Evolutionary conservation across 306 rosid species (phyloP), one percentile per base, ranked within the genome.

Genomic region (Pyrus communis): DNA sequence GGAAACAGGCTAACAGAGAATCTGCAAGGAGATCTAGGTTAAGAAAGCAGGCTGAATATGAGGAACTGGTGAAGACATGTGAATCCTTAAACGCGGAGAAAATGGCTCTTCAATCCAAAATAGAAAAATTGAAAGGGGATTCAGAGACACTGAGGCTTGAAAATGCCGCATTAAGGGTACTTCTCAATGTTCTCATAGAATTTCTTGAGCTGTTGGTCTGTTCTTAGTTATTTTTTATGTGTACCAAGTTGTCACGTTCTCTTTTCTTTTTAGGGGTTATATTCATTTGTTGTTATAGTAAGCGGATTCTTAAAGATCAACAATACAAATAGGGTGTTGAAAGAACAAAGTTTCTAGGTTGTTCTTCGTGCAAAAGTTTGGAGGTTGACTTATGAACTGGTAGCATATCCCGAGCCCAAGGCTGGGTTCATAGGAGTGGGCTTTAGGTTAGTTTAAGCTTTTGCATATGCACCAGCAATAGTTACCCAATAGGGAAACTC

Each of bases 1-100:
- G 86, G 52, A 83, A 83, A 62, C 83, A 75, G 42, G 83, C 86
- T 9, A 83, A 83, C 66, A 75, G 86, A 75, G 86, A 83, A 70
- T 83, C 86, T 42, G 86, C 86, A 28, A 83, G 71, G 80, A 79
- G 71, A 54, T 83, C 86, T 70, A 75, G 86, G 80, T 3, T 75
- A 83, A 83, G 69, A 77, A 83, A 79, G 75, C 83, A 83, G 73
- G 74, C 78, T 25, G 86, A 83, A 70, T 71, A 63, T 40, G 86
- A 83, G 42, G 86, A 75, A 30, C 49, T 83, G 38, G 35, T 42
- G 66, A 77, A 25, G 33, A 64, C 49, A 30, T 83, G 69, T 80
- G 80, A 79, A 22, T 75, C 67, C 46, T 70, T 83, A 78, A 63
- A 66, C 17, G 30, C 23, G 31, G 86, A 75, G 76, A 76, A 79